phyloP scores from a whole-genome alignment of 169 alveolate species.

The Amoebophrya sp. region DNA sequence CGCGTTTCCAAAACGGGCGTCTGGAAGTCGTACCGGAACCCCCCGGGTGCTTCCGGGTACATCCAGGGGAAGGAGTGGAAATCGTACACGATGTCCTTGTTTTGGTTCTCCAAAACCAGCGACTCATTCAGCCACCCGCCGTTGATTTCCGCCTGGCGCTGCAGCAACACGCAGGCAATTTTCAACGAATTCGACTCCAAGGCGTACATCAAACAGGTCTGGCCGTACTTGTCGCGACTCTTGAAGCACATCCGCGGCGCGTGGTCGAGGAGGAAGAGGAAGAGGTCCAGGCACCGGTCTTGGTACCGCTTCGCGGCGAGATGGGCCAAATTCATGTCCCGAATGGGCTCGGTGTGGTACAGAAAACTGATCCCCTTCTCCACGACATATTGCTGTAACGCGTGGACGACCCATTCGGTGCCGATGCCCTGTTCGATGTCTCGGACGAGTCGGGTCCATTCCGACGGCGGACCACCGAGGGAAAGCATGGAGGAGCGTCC shows the following conservation, averaged over 20 bases:
- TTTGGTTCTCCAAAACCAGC: background rate
- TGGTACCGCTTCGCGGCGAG: background rate
- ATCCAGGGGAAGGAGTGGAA: background rate
- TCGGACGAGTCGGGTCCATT: background rate
- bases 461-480: background rate
- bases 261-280: background rate
- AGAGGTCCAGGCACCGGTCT: background rate
- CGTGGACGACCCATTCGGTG: background rate
- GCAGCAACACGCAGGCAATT: background rate
- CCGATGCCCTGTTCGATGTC: background rate
- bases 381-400: background rate
- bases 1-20: background rate
- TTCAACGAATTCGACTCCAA: background rate
- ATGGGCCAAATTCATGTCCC: background rate
- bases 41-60: background rate
- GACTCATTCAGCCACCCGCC: constrained; percentile 24
- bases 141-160: constrained; percentile 11
- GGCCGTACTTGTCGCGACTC: background rate
- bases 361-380: background rate
- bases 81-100: background rate
- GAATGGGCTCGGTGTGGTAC: background rate
- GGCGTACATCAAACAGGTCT: background rate
- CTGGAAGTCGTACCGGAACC: background rate
- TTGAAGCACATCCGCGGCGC: constrained; percentile 26
- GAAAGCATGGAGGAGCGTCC: too few relatives aligned